phyloP scores from a whole-genome alignment of 2,329 filamentous ascomycete genomes.

The Ophiostoma triangulosporum region DNA sequence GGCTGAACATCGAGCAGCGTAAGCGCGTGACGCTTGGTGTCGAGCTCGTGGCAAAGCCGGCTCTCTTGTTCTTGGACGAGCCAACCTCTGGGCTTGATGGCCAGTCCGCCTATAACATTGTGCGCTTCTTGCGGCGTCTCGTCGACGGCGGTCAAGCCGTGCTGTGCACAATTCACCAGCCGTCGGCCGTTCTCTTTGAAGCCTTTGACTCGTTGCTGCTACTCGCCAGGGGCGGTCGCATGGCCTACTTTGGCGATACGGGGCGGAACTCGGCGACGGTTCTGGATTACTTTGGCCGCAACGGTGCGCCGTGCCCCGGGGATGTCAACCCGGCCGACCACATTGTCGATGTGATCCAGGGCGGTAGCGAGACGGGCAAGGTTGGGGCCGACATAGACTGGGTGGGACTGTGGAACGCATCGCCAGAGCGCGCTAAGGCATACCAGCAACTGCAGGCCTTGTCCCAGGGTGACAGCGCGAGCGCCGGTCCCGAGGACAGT shows the following conservation, averaged over 20 bases:
- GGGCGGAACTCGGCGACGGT: constrained; percentile 56
- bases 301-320: constrained; percentile 51
- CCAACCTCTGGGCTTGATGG: constrained; percentile 88
- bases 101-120: constrained; percentile 86
- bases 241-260: constrained; percentile 65
- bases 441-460: constrained; percentile 45
- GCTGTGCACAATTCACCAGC: constrained; percentile 91
- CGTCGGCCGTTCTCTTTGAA: constrained; percentile 90
- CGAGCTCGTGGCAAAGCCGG: constrained; percentile 82
- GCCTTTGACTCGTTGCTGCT: constrained; percentile 74
- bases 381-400: constrained; percentile 43
- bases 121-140: constrained; percentile 76
- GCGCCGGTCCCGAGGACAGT: constrained; percentile 30
- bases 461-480: constrained; percentile 23
- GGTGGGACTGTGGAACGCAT: constrained; percentile 48
- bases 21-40: constrained; percentile 66
- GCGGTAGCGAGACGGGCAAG: constrained; percentile 47
- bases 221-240: constrained; percentile 62
- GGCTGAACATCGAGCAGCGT: constrained; percentile 57
- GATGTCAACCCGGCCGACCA: constrained; percentile 71
- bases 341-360: constrained; percentile 54
- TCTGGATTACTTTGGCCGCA: constrained; percentile 62
- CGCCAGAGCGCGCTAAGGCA: constrained; percentile 41
- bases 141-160: constrained; percentile 83
- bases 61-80: constrained; percentile 84